phyloP scores from a whole-genome alignment of 257 asterid species.

The Lycium barbarum region DNA sequence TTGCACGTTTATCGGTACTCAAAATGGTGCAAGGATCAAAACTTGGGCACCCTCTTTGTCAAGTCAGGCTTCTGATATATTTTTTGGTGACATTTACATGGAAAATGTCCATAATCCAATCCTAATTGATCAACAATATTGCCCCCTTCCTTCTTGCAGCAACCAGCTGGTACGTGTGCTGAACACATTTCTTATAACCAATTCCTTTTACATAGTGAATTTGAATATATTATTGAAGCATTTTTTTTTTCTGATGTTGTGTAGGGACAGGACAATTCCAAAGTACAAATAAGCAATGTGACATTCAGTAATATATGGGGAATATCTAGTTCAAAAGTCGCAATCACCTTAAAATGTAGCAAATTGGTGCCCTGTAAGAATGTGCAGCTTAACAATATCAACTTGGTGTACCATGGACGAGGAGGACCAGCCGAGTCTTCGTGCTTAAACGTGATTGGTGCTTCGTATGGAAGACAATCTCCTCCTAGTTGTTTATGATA shows the following conservation, averaged over 20 bases:
- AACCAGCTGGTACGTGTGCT: conserved; percentile 35
- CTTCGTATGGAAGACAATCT: conserved; percentile 47
- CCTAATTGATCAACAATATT: conserved; percentile 69
- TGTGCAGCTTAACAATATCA: conserved; percentile 56
- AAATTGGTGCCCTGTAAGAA: conserved; percentile 53
- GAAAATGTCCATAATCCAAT: conserved; percentile 58
- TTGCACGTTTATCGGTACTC: conserved; percentile 52
- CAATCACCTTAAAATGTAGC: conserved; percentile 64
- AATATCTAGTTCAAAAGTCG: conserved; percentile 52
- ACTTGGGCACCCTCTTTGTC: conserved; percentile 61
- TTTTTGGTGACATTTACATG: conserved; percentile 58
- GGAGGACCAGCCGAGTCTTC: conserved; percentile 45
- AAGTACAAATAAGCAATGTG: conserved; percentile 64
- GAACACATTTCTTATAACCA: background rate
- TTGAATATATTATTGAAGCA: background rate
- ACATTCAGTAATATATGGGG: conserved; percentile 65
- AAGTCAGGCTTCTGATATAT: conserved; percentile 49
- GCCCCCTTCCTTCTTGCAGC: conserved; percentile 50
- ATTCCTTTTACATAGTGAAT: background rate
- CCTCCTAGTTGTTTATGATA: conserved; percentile 60
- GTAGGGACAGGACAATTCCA: conserved; percentile 55
- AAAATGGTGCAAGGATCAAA: conserved; percentile 77
- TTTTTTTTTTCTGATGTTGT: background rate
- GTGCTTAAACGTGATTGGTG: conserved; percentile 59
- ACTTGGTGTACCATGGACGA: conserved; percentile 50